A percentile compares a stretch with the other conserved stretches of the same genome.
Conservation (phyloP, 805 yeast species). For the Metschnikowia arizonensis region DNA sequence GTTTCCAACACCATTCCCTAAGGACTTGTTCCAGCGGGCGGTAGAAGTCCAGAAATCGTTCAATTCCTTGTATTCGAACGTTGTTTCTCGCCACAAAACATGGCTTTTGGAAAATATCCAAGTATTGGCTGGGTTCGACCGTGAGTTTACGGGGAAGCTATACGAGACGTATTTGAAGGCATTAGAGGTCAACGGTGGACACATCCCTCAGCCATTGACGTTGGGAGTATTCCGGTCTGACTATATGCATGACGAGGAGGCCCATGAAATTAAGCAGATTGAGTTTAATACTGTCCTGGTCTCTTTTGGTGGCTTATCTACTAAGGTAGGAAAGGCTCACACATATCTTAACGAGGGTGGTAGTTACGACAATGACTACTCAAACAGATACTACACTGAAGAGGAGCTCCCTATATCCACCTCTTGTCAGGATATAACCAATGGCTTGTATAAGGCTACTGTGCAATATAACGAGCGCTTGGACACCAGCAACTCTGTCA, state of each 20-base stretch:
- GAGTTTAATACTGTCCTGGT: slow-evolving; percentile 96
- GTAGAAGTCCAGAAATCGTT: slow-evolving; percentile 59
- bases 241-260: slow-evolving; percentile 57
- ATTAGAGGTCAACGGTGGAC: slow-evolving; percentile 36
- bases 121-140: slow-evolving; percentile 55
- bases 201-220: slow-evolving; percentile 58
- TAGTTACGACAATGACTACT: slow-evolving; percentile 44
- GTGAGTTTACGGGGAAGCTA: slow-evolving; percentile 77
- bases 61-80: slow-evolving; percentile 69
- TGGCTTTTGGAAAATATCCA: slow-evolving; percentile 62
- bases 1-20: slow-evolving; percentile 87
- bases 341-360: slow-evolving; percentile 58
- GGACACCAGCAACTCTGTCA: slow-evolving; percentile 38
- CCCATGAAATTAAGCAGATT: slow-evolving; percentile 71
- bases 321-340: slow-evolving; percentile 77
- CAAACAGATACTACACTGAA: slow-evolving; percentile 41
- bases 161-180: slow-evolving; percentile 57
- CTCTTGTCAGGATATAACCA: slow-evolving; percentile 58
- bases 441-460: slow-evolving; percentile 67
- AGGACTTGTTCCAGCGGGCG: slow-evolving; percentile 61
- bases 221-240: slow-evolving; percentile 89
- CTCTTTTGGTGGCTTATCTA: slow-evolving; percentile 87
- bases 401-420: slow-evolving; percentile 62
- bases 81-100: slow-evolving; percentile 48
- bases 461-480: slow-evolving; percentile 42